phyloP scores from a whole-genome alignment of 2,329 filamentous ascomycete genomes.

The Malbranchea zuffiana region DNA sequence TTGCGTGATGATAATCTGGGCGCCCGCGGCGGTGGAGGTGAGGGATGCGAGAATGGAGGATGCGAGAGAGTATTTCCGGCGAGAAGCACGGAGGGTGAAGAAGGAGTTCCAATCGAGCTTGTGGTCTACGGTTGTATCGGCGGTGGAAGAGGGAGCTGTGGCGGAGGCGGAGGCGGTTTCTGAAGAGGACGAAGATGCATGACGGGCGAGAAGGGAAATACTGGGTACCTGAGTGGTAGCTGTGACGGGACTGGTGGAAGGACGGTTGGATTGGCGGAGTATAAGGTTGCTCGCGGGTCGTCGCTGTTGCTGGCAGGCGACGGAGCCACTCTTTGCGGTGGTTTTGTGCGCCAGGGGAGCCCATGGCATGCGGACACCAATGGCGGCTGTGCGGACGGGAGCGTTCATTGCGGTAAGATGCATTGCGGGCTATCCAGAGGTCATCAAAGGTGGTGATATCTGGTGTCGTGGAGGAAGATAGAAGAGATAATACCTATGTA shows the following conservation, averaged over 20 bases:
- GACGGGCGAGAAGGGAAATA: slow-evolving; percentile 1
- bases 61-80: slow-evolving; percentile 69
- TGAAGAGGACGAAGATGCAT: background rate
- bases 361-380: slow-evolving; percentile 20
- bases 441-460: too few relatives aligned
- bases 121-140: slow-evolving; percentile 1
- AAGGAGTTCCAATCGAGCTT: slow-evolving; percentile 81
- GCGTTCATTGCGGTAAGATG: slow-evolving; percentile 17
- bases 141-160: background rate
- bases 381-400: slow-evolving; percentile 26
- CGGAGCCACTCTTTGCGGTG: slow-evolving; percentile 3
- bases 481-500: too few relatives aligned
- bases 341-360: slow-evolving; percentile 1
- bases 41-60: slow-evolving; percentile 60
- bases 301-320: background rate
- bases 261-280: slow-evolving; percentile 3
- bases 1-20: slow-evolving; percentile 52
- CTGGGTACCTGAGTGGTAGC: background rate
- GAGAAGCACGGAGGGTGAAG: slow-evolving; percentile 77
- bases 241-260: background rate
- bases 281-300: background rate
- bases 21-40: slow-evolving; percentile 44
- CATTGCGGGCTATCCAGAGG: slow-evolving; percentile 3
- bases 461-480: too few relatives aligned
- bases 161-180: background rate